Evolutionary conservation across 345 rosid genomes (phyloP).

Genomic region (Salix brachista): DNA sequence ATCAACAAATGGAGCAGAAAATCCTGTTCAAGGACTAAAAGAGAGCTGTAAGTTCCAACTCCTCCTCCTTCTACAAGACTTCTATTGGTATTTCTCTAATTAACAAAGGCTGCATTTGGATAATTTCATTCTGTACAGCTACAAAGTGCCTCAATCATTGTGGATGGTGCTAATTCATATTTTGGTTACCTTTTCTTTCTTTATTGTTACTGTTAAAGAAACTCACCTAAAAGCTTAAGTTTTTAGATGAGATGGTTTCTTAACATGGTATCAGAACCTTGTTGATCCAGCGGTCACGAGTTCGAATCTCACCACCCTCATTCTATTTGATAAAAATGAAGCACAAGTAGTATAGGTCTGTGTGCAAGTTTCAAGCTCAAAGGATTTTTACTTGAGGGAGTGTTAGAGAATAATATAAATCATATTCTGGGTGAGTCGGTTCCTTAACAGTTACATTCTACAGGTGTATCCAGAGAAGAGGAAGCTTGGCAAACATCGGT

Average conservation of each 20-base stretch:
- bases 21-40: slow-evolving; percentile 33
- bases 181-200: not conserved
- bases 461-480: slow-evolving; percentile 39
- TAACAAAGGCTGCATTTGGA: not conserved
- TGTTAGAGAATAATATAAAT: no score
- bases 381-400: no score
- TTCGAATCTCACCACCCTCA: no score
- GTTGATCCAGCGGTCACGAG: no score
- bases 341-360: no score
- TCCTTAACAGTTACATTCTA: not conserved
- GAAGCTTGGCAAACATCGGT: slow-evolving; percentile 24
- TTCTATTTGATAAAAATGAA: no score
- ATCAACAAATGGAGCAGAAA: slow-evolving; percentile 16
- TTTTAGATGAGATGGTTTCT: no score
- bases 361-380: no score
- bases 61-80: not conserved
- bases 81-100: not conserved
- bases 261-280: no score
- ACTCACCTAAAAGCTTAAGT: no score
- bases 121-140: not conserved
- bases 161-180: not conserved
- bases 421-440: no score
- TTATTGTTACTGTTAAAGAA: not conserved
- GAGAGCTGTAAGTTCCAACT: slow-evolving; percentile 45
- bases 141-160: not conserved